Base-by-base conservation (phyloP, 116 monocot genomes). In the Zostera marina region DNA sequence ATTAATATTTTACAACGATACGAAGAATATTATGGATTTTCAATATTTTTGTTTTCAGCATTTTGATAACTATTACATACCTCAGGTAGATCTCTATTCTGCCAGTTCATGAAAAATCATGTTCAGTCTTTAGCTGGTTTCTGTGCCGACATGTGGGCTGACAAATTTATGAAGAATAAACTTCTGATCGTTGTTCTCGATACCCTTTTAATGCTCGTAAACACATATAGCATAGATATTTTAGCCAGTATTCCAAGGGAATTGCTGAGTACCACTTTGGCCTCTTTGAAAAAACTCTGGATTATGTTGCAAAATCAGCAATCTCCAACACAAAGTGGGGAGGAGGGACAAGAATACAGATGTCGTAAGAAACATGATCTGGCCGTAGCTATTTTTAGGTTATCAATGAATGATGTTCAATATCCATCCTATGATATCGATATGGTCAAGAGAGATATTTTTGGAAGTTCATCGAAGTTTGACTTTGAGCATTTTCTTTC, bases 371-470 rank as follows among this genome's bases (percentile, higher is more conserved):
- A 62, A 56, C 13, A 53, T 72, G 76, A 84, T 59, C 45, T 84
- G 52, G 80, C 87, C 22, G 72, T 69, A 68, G 52, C 79, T 44
- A 74, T 92, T 61, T 92, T 92, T 65, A 87, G 77, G 70, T 59
- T 92, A 67, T 78, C 92, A 40, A 78, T 84, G 64, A 66, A 76
- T 42, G 51, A 68, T 39, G 48, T 48, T 56, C 26, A 16, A 24
- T 47, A 53, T 63, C 32, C 49, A 42, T 42, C 17, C 59, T 77
- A 58, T 58, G 53, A 46, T 19, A 22, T 62, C 48, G 53, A 66
- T 63, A 67, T 68, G 11, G 47, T 84, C 25, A 58, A 59, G 39
- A 63, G 8, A 59, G 69, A 42, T 45, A 72, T 92, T 20, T 92
- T 87, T 68, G 87, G 87, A 5, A 60, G 11, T 20, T 12, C 42